Base-by-base conservation (phyloP, 345 rosid genomes). In the Heritiera littoralis region DNA sequence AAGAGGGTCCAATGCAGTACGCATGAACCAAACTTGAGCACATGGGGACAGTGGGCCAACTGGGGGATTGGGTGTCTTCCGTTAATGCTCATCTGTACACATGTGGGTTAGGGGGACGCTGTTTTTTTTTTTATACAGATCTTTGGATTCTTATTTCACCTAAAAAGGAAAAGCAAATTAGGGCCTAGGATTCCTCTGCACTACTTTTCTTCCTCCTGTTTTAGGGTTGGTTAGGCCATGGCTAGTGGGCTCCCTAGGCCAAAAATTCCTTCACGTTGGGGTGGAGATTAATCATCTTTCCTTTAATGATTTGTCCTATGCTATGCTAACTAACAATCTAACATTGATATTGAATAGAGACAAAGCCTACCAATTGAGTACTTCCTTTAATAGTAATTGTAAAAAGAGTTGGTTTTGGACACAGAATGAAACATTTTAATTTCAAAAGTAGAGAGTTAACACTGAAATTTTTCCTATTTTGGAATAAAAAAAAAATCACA, bases 31-130 rank as follows among this genome's bases (percentile, higher is more conserved):
- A 40, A 40, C 0, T 14, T 14, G 2, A 30, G 45, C 78, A 76
- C 78, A 48, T 76, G 78, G 78, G 38, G 59, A 1, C n/a, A n/a
- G 75, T 71, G 75, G 75, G 75, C 41, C 75, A 13, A 12, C 48
- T 1, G 1, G 2, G 56, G 56, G 54, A 23, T 23, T 15, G 10
- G 51, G 51, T 28, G 20, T 40, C 8, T 17, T 72, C 3, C 8
- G 5, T 9, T 3, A 1, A 6, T 14, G 5, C 2, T 23, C 4
- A 1, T 28, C 74, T 23, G 35, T 48, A 71, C 40, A 30, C 10
- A 41, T 41, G 51, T 64, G 49, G 38, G 77, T 41, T 30, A 20
- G 77, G 23, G 6, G 43, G 43, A 28, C 11, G 63, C 5, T 7
- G 48, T 52, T 18, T 15, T 72, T 5, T 14, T 10, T 74, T 2